Base-by-base conservation (phyloP, 2,329 filamentous ascomycete genomes). In the Scleromitrula shiraiana region DNA sequence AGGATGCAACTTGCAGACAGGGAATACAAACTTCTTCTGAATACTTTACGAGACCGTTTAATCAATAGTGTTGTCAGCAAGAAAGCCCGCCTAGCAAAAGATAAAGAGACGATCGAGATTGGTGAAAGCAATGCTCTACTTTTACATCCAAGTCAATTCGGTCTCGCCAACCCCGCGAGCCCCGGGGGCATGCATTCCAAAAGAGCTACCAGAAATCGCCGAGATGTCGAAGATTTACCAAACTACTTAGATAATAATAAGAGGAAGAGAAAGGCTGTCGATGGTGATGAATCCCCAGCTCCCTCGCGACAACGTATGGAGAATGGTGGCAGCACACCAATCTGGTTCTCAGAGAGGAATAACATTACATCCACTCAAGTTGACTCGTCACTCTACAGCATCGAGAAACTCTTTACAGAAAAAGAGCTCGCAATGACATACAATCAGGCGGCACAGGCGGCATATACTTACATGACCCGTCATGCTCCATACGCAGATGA, bases 341-440 rank as follows among this genome's bases (percentile, higher is more conserved):
- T 82, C 20, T 83, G 79, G 78, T 76, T 78, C 59, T 76, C 71
- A 42, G 80, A 83, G 67, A 78, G 44, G 70, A 73, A 55, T 67
- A 68, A 49, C 67, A 70, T 46, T 68, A 75, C 50, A 17, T 46
- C 55, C 49, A 76, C 76, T 60, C 74, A 79, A 57, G 73, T 76
- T 17, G 79, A 66, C 17, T 59, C 77, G 7, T 74, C 78, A 0
- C 66, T 80, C 2, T 83, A 82, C 62, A 83, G 76, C 61, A 76
- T 85, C 50, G 80, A 84, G 57, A 83, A 83, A 67, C 73, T 85
- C 30, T 85, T 85, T 42, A 84, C 80, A 0, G 81, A 85, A 57
- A 83, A 82, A 64, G 81, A 85, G 65, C 70, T 85, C 24, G 73
- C 76, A 4, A 74, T 84, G 69, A 78, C 77, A 23, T 83, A 83